phyloP scores from a whole-genome alignment of 495 filamentous ascomycete genomes.

The Tuber borchii region DNA sequence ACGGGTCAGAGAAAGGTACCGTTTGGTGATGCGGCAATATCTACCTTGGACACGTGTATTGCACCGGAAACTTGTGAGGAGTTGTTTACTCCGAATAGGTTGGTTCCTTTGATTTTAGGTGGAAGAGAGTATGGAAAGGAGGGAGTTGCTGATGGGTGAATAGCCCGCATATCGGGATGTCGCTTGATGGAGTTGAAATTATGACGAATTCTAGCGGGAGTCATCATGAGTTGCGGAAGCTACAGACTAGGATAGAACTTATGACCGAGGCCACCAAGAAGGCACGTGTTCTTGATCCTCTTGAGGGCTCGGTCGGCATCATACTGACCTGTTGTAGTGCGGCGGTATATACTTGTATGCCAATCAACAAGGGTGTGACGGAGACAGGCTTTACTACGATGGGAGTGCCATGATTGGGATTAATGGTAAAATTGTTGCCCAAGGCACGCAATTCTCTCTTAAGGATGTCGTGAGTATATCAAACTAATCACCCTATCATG shows the following conservation, averaged over 20 bases:
- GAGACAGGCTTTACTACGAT: constrained; percentile 54
- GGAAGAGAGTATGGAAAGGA: constrained; percentile 46
- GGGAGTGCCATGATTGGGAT: constrained; percentile 73
- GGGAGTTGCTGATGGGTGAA: constrained; percentile 42
- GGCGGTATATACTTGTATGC: constrained; percentile 74
- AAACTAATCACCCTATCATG: not conserved
- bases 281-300: constrained; percentile 34
- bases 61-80: constrained; percentile 75
- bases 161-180: constrained; percentile 48
- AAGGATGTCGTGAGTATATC: constrained; percentile 55
- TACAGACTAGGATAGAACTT: constrained; percentile 64
- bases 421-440: constrained; percentile 66
- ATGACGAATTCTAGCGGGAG: constrained; percentile 69
- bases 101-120: constrained; percentile 42
- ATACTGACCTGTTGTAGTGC: constrained; percentile 38
- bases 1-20: constrained; percentile 58
- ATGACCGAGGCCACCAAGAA: constrained; percentile 71
- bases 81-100: constrained; percentile 62
- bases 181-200: constrained; percentile 63
- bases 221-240: constrained; percentile 69
- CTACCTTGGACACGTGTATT: constrained; percentile 63
- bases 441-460: constrained; percentile 66
- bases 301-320: constrained; percentile 5
- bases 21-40: constrained; percentile 72
- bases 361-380: constrained; percentile 70